A percentile compares a stretch with the other conserved stretches of the same genome.
These are phyloP conservation scores for Solanum clarkiae DNA, from an alignment of 257 asterid species.

Conservation along the genomic window DNA sequence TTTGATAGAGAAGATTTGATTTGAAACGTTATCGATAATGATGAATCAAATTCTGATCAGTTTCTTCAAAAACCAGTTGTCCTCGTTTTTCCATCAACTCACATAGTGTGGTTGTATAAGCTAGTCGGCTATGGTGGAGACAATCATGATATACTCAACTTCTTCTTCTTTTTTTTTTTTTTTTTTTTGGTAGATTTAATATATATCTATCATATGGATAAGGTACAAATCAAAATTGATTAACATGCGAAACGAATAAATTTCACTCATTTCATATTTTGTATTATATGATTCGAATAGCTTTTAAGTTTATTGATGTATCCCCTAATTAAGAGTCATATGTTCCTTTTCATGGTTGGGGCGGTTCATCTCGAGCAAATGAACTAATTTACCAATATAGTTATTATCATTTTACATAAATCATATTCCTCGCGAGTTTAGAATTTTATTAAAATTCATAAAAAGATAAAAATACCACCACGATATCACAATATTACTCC, in stretches of 20 bases:
- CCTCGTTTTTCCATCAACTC: not conserved
- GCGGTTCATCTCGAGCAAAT: too few relatives aligned
- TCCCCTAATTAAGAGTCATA: too few relatives aligned
- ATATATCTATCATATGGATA: not conserved
- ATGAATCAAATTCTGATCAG: fast-evolving
- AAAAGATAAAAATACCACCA: not conserved
- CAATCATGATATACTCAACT: not conserved
- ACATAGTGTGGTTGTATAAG: not conserved
- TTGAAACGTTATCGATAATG: not conserved
- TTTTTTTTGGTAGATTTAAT: not conserved
- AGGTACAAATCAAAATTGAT: not conserved
- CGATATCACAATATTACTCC: not conserved
- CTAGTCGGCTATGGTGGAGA: not conserved
- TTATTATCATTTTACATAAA: not conserved
- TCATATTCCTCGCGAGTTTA: not conserved
- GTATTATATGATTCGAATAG: not conserved
- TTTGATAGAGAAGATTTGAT: not conserved
- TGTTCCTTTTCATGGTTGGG: too few relatives aligned
- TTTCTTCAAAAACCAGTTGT: not conserved
- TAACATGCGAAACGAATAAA: not conserved
- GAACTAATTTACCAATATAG: not conserved
- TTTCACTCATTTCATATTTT: not conserved
- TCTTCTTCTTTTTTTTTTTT: not conserved
- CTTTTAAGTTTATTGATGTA: too few relatives aligned
- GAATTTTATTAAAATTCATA: not conserved